Evolutionary conservation across 371 early-diverging fungal genomes (phyloP).

Genomic region (Conidiobolus coronatus): DNA sequence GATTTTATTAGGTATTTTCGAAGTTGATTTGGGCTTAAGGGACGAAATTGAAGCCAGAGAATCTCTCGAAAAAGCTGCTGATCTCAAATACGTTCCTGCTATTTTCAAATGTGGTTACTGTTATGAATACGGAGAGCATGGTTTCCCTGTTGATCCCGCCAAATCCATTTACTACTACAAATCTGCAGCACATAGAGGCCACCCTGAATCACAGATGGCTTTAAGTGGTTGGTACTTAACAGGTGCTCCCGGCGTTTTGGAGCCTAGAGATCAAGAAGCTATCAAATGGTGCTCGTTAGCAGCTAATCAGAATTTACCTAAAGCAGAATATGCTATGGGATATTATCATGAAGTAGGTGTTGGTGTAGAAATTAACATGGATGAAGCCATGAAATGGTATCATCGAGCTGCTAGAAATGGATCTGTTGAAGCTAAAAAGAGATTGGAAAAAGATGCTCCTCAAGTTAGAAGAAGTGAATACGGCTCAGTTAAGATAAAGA

Average conservation of each 20-base stretch:
- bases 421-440: slow-evolving; percentile 24
- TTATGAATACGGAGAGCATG: slow-evolving; percentile 46
- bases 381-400: slow-evolving; percentile 58
- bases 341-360: slow-evolving; percentile 80
- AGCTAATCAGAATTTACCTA: slow-evolving; percentile 51
- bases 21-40: slow-evolving; percentile 13
- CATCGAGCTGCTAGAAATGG: slow-evolving; percentile 26
- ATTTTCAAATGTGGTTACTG: slow-evolving; percentile 58
- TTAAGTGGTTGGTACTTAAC: slow-evolving; percentile 91
- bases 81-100: slow-evolving; percentile 37
- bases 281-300: slow-evolving; percentile 73
- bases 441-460: slow-evolving; percentile 10
- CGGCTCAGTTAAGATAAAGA: not conserved
- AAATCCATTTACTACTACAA: slow-evolving; percentile 51
- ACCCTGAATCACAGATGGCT: slow-evolving; percentile 81
- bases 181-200: slow-evolving; percentile 66
- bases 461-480: not conserved
- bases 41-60: slow-evolving; percentile 16
- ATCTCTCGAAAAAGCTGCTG: slow-evolving; percentile 23
- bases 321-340: slow-evolving; percentile 86
- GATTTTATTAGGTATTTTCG: slow-evolving; percentile 17
- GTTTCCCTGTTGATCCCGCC: slow-evolving; percentile 36
- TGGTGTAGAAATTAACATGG: slow-evolving; percentile 35
- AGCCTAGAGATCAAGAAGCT: slow-evolving; percentile 64
- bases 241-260: slow-evolving; percentile 47